A percentile compares a stretch with the other conserved stretches of the same genome.
These are phyloP conservation scores for Nothophytophthora sp. DNA, from an alignment of 352 stramenopile species.

Conservation along the genomic window DNA sequence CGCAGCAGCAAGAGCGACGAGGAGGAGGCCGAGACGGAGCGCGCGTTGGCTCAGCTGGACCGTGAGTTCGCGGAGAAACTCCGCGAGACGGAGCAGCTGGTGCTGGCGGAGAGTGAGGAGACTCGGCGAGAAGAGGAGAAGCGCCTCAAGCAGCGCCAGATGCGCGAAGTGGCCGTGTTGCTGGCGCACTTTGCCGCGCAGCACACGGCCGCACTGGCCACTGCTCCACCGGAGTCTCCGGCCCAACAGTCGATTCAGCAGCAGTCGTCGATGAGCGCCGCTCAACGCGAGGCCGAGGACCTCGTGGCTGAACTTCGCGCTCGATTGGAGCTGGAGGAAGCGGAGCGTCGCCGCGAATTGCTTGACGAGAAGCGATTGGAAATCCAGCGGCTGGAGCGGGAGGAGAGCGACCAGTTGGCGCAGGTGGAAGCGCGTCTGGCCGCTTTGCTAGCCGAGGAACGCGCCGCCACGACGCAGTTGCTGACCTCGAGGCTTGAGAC, in stretches of 20 bases:
- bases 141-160: constrained; percentile 41
- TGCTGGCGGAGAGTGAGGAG: constrained; percentile 28
- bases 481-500: constrained; percentile 18
- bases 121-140: constrained; percentile 25
- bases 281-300: constrained; percentile 27
- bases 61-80: constrained; percentile 41
- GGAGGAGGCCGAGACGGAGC: constrained; percentile 13
- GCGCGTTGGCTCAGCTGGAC: constrained; percentile 39
- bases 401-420: constrained; percentile 25
- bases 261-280: constrained; percentile 6
- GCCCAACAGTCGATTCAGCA: constrained; percentile 15
- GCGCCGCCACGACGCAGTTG: constrained; percentile 34
- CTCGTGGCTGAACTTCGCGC: constrained; percentile 45
- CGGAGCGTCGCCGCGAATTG: constrained; percentile 48
- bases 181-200: constrained; percentile 40
- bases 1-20: neutral
- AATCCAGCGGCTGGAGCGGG: constrained; percentile 25
- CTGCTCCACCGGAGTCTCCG: neutral
- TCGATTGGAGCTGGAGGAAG: constrained; percentile 47
- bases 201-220: constrained; percentile 19
- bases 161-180: constrained; percentile 47
- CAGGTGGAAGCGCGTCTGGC: constrained; percentile 27
- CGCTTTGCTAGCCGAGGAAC: constrained; percentile 33
- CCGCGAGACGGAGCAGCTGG: constrained; percentile 28
- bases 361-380: constrained; percentile 33